These are phyloP conservation scores for Diatrype stigma DNA, from an alignment of 2,329 filamentous ascomycete genomes.

Conservation along the genomic window DNA sequence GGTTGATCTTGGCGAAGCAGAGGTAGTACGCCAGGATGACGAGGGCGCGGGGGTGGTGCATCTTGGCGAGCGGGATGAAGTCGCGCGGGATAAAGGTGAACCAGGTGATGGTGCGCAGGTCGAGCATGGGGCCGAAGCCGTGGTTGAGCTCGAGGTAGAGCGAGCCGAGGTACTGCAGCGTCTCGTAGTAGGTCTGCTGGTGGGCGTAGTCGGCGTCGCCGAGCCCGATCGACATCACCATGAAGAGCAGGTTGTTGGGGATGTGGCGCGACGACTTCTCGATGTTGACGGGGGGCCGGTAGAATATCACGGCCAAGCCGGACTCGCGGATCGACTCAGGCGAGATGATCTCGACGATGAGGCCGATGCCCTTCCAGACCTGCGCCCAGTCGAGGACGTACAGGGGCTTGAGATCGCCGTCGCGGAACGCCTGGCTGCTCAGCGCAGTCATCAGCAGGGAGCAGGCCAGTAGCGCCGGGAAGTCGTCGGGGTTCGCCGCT, in stretches of 20 bases:
- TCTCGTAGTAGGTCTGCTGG: conserved; percentile 38
- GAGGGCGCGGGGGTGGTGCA: conserved; percentile 41
- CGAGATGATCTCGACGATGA: conserved; percentile 40
- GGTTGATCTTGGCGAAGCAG: conserved; percentile 43
- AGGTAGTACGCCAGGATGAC: conserved; percentile 51
- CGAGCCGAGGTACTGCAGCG: conserved; percentile 46
- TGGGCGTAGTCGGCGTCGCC: conserved; percentile 39
- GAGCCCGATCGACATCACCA: conserved; percentile 41
- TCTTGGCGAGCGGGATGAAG: conserved; percentile 41
- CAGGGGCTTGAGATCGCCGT: conserved; percentile 39
- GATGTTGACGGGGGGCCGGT: conserved; percentile 44
- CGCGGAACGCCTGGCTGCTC: conserved; percentile 47
- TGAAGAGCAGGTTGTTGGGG: conserved; percentile 45
- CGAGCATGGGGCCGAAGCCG: conserved; percentile 41
- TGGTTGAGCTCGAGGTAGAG: conserved; percentile 45
- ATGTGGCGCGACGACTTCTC: conserved; percentile 36
- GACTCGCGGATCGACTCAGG: conserved; percentile 31
- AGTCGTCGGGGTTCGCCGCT: conserved; percentile 39
- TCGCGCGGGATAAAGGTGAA: conserved; percentile 44
- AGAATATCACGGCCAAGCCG: conserved; percentile 44
- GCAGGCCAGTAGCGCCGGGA: conserved; percentile 45
- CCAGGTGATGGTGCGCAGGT: conserved; percentile 48
- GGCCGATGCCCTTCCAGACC: conserved; percentile 50
- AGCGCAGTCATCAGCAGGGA: conserved; percentile 49
- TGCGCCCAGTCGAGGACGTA: conserved; percentile 54